Conservation (phyloP, 1,284 basidiomycete species). For the Quambalaria eucalypti region DNA sequence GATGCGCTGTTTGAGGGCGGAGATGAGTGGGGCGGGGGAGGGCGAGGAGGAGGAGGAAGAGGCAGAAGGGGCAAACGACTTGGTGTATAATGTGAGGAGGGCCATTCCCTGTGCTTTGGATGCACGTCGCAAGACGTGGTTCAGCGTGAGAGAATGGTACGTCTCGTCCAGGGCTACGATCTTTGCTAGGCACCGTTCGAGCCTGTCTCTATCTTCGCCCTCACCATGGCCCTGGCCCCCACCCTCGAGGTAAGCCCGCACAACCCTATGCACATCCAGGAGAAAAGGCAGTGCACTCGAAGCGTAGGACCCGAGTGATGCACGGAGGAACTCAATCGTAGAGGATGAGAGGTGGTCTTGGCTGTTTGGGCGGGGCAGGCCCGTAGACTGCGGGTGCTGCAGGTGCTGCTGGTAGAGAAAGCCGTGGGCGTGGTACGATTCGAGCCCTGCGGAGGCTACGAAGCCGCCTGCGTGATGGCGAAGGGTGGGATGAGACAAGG, state of each 20-base stretch:
- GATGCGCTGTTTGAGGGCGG: neutral
- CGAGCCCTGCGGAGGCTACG: constrained; percentile 82
- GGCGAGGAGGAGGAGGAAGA: neutral
- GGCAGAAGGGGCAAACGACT: constrained; percentile 55
- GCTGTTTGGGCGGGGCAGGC: neutral
- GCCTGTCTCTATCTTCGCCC: neutral
- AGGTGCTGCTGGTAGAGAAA: constrained; percentile 49
- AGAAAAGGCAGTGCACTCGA: constrained; percentile 68
- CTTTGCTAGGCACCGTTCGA: neutral
- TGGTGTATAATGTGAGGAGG: constrained; percentile 75
- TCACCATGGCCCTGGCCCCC: neutral
- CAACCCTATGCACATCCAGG: constrained; percentile 49
- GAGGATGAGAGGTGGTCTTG: neutral
- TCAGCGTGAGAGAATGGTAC: constrained; percentile 78
- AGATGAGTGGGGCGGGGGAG: neutral
- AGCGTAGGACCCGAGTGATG: constrained; percentile 66
- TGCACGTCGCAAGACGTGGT: constrained; percentile 76
- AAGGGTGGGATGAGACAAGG: too few species aligned
- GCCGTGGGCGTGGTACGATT: constrained; percentile 80
- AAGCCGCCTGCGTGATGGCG: too few species aligned
- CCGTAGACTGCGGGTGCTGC: neutral
- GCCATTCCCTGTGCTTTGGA: constrained; percentile 87
- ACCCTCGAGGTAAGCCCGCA: neutral
- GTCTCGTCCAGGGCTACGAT: constrained; percentile 57
- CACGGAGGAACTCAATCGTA: constrained; percentile 49